Percentiles rank a stretch among this genome's conserved stretches.
Conservation (phyloP, 2,329 filamentous ascomycete species). For the Penicillium aurantiogriseum region DNA sequence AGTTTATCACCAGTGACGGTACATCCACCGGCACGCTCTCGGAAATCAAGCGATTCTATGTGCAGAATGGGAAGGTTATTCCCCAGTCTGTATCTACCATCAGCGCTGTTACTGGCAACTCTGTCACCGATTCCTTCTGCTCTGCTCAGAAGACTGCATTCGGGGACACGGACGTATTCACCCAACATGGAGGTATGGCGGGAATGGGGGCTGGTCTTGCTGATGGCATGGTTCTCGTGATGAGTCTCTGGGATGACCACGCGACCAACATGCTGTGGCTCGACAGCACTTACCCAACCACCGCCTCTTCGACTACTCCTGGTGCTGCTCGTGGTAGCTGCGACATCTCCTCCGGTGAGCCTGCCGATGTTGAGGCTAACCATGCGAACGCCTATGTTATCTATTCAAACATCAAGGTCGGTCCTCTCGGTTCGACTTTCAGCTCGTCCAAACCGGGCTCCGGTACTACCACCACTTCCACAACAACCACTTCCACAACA, state of each 20-base stretch:
- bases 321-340: conserved; percentile 58
- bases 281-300: conserved; percentile 62
- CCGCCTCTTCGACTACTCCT: conserved; percentile 40
- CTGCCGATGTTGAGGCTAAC: conserved; percentile 50
- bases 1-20: conserved; percentile 56
- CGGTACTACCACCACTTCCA: conserved; percentile 13
- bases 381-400: conserved; percentile 51
- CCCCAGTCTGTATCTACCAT: conserved; percentile 52
- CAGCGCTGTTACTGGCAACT: conserved; percentile 50
- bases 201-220: conserved; percentile 11
- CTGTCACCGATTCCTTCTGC: conserved; percentile 60
- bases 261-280: conserved; percentile 71
- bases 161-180: conserved; percentile 54
- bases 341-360: conserved; percentile 51
- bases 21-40: conserved; percentile 54
- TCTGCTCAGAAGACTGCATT: conserved; percentile 55
- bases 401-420: conserved; percentile 61
- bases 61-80: conserved; percentile 61
- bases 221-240: conserved; percentile 59
- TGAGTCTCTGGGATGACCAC: conserved; percentile 64
- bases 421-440: conserved; percentile 56
- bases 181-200: conserved; percentile 54
- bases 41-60: conserved; percentile 64
- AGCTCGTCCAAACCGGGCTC: conserved; percentile 5
- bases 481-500: conserved; percentile 1